Evolutionary conservation across 176 grass and related monocot species (phyloP).

Genomic region (Zoysia japonica): DNA sequence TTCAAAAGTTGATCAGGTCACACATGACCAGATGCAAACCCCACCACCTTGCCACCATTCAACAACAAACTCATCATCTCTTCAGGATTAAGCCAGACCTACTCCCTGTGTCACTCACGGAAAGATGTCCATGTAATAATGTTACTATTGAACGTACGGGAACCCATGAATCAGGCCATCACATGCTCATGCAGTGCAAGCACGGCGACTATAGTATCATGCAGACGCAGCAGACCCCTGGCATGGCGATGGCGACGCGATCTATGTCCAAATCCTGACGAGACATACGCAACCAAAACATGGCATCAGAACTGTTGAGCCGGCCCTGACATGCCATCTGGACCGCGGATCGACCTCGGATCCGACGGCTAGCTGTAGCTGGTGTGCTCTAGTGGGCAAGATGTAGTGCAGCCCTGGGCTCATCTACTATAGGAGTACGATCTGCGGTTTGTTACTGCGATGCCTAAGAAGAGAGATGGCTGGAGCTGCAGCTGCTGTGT

Average conservation of each 20-base stretch:
- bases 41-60: constrained; percentile 17
- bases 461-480: not conserved
- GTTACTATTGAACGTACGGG: not conserved
- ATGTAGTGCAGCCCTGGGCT: constrained; percentile 30
- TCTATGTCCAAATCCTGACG: not conserved
- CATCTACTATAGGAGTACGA: not conserved
- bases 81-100: constrained; percentile 18
- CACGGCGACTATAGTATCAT: not conserved
- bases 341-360: not conserved
- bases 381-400: not conserved
- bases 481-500: not conserved
- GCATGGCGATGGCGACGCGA: not conserved
- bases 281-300: not conserved
- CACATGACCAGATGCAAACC: not conserved
- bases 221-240: not conserved
- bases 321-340: not conserved
- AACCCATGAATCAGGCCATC: constrained; percentile 18
- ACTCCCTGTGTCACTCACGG: constrained; percentile 13
- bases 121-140: constrained; percentile 18
- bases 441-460: constrained; percentile 20
- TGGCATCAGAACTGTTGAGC: not conserved
- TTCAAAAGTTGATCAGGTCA: not conserved
- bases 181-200: constrained; percentile 36
- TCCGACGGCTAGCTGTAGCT: not conserved
- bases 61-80: constrained; percentile 34